Evolutionary conservation across 495 filamentous ascomycete species (phyloP).

Genomic region (Terfezia claveryi): DNA sequence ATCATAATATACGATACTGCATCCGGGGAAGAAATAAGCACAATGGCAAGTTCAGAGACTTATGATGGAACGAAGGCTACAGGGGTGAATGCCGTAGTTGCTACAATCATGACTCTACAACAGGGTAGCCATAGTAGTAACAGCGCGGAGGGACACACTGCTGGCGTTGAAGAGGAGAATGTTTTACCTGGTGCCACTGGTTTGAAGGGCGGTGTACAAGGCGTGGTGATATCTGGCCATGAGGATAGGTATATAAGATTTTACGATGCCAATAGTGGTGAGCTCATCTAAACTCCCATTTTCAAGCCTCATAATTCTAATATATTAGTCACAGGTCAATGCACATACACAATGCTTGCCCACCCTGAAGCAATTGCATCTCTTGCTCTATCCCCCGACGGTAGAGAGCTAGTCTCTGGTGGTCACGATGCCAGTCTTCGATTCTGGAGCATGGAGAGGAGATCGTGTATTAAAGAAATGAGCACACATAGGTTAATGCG

Average conservation of each 20-base stretch:
- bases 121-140: slow-evolving; percentile 15
- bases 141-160: slow-evolving; percentile 27
- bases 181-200: slow-evolving; percentile 64
- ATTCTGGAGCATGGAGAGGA: slow-evolving; percentile 95
- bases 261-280: slow-evolving; percentile 97
- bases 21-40: slow-evolving; percentile 72
- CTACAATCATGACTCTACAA: slow-evolving; percentile 50
- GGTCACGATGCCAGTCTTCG: slow-evolving; percentile 86
- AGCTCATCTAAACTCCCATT: slow-evolving; percentile 22
- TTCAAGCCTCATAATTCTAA: slow-evolving; percentile 16
- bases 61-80: slow-evolving; percentile 70
- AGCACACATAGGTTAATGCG: slow-evolving; percentile 78
- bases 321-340: slow-evolving; percentile 51
- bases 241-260: slow-evolving; percentile 90
- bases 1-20: slow-evolving; percentile 81
- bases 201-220: slow-evolving; percentile 62
- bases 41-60: slow-evolving; percentile 80
- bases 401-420: slow-evolving; percentile 80
- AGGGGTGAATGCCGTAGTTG: slow-evolving; percentile 77
- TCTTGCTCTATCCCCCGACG: slow-evolving; percentile 75
- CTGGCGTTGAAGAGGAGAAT: slow-evolving; percentile 42
- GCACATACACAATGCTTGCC: slow-evolving; percentile 94
- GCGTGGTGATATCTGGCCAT: slow-evolving; percentile 81
- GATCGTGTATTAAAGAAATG: slow-evolving; percentile 81
- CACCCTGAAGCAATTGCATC: slow-evolving; percentile 82